Percentiles rank a stretch among this genome's conserved stretches.
Evolutionary conservation across 108 stramenopile species (phyloP).

Genomic region (Licmophora abbreviata): DNA sequence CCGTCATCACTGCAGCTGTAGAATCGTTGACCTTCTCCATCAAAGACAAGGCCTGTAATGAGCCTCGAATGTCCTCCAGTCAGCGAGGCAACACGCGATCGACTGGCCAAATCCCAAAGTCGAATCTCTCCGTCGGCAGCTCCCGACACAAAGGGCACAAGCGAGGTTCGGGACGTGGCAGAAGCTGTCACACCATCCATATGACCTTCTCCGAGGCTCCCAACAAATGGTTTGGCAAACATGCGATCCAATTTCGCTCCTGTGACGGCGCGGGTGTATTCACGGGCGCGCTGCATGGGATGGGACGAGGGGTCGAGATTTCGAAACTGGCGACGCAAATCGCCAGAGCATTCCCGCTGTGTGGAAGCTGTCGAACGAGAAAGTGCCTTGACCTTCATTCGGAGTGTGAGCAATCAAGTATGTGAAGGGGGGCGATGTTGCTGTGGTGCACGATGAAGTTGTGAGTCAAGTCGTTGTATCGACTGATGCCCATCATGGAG

Average conservation of each 20-base stretch:
- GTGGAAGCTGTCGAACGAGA: conserved; percentile 50
- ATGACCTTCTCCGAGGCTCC: conserved; percentile 89
- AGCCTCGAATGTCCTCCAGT: conserved; percentile 62
- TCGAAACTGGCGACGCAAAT: conserved; percentile 54
- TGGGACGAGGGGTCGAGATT: conserved; percentile 79
- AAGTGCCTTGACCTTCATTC: conserved; percentile 86
- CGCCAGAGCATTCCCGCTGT: conserved; percentile 62
- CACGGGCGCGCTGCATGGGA: conserved; percentile 74
- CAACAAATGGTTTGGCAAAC: conserved; percentile 92
- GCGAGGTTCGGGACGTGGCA: conserved; percentile 55
- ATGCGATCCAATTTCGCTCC: conserved; percentile 96
- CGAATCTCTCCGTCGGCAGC: conserved; percentile 89
- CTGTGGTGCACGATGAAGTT: no score
- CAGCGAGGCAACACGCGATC: conserved; percentile 66
- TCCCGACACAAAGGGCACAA: conserved; percentile 86
- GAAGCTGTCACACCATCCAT: conserved; percentile 84
- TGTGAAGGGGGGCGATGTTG: no score
- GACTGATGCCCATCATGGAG: no score
- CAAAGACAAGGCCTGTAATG: conserved; percentile 68
- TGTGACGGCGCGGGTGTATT: conserved; percentile 91
- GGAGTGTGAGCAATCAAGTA: no score
- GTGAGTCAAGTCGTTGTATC: no score
- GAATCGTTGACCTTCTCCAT: conserved; percentile 66
- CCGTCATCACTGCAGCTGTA: conserved; percentile 92
- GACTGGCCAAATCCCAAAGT: conserved; percentile 90